Percentiles rank a stretch among this genome's conserved stretches.
Conservation (phyloP, 2,329 filamentous ascomycete species). For the Huntiella decipiens region DNA sequence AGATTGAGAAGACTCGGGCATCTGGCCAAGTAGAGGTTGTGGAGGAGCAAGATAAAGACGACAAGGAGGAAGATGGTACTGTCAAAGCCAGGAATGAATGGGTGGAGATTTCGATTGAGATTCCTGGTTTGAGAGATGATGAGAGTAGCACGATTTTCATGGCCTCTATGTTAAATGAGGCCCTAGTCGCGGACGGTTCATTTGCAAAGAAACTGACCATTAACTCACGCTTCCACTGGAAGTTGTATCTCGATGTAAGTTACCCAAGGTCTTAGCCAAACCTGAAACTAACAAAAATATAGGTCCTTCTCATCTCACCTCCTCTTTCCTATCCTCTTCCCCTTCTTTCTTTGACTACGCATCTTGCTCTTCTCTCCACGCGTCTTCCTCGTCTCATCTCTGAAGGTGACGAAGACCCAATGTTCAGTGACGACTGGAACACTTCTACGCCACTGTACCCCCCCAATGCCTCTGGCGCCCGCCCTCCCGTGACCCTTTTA, state of each 20-base stretch:
- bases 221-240: conserved; percentile 88
- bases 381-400: conserved; percentile 71
- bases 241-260: conserved; percentile 76
- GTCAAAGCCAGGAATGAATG: conserved; percentile 40
- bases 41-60: conserved; percentile 19
- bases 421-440: conserved; percentile 97
- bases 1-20: conserved; percentile 55
- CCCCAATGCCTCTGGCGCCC: conserved; percentile 19
- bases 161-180: conserved; percentile 73
- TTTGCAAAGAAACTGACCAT: conserved; percentile 61
- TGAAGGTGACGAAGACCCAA: conserved; percentile 81
- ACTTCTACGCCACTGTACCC: conserved; percentile 62
- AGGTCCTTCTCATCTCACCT: conserved; percentile 87
- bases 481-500: conserved; percentile 76
- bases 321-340: conserved; percentile 85
- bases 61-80: conserved; percentile 20
- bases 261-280: neutral
- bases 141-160: conserved; percentile 78
- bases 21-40: conserved; percentile 5
- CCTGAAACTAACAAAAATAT: conserved; percentile 10
- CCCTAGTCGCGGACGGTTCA: conserved; percentile 53
- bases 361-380: conserved; percentile 79
- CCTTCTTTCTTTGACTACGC: conserved; percentile 77
- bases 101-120: conserved; percentile 82
- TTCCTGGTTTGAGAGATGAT: conserved; percentile 78